Evolutionary conservation across 345 rosid genomes (phyloP).

Genomic region (Pugionium cornutum): DNA sequence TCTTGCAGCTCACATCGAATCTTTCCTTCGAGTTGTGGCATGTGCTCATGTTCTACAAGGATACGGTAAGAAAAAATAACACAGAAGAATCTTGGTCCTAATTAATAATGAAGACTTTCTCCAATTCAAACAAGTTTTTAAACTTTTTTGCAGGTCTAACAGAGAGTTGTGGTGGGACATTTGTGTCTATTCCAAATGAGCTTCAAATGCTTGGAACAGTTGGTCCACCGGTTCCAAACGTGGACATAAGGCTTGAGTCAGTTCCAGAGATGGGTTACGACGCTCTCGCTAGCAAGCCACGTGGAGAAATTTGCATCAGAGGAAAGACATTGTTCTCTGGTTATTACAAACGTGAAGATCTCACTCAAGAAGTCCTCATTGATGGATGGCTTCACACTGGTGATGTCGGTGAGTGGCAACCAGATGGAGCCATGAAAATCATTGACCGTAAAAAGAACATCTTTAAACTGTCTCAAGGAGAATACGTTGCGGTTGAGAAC

Average conservation of each 20-base stretch:
- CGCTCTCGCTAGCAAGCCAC: conserved; percentile 76
- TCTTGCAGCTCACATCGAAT: conserved; percentile 79
- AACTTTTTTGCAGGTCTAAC: conserved; percentile 66
- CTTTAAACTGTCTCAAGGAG: conserved; percentile 97
- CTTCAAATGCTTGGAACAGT: conserved; percentile 83
- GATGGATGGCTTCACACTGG: conserved; percentile 99
- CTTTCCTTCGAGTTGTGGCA: conserved; percentile 88
- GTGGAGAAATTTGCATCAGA: conserved; percentile 85
- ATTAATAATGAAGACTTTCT: conserved; percentile 9
- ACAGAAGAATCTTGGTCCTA: conserved; percentile 10
- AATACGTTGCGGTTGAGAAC: conserved; percentile 95
- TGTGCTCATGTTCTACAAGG: conserved; percentile 98
- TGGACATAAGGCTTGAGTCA: conserved; percentile 84
- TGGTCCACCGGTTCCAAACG: conserved; percentile 97
- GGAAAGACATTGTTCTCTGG: conserved; percentile 83
- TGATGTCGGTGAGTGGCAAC: conserved; percentile 99
- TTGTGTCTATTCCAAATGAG: conserved; percentile 84
- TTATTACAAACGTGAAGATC: conserved; percentile 89
- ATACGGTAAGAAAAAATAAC: conserved; percentile 59
- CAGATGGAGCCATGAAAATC: conserved; percentile 89
- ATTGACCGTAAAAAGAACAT: conserved; percentile 94
- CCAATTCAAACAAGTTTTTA: background rate
- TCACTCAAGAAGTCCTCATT: conserved; percentile 72
- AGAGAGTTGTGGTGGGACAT: conserved; percentile 93
- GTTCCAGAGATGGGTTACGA: conserved; percentile 97